phyloP scores from a whole-genome alignment of 345 rosid species.

The Euphorbia tirucalli region DNA sequence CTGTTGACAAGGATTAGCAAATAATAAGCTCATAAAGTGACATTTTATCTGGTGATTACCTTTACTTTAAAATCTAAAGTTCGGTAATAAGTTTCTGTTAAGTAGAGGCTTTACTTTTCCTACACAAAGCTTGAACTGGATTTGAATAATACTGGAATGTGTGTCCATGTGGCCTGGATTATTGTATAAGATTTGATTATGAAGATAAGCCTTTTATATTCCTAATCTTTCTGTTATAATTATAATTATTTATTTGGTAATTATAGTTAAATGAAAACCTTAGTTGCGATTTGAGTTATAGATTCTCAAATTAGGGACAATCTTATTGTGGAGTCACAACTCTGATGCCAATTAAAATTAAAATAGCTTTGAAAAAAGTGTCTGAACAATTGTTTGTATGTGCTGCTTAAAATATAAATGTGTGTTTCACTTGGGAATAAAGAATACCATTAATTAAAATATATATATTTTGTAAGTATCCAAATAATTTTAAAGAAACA shows the following conservation, averaged over 20 bases:
- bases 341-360: not conserved
- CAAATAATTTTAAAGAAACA: too few species aligned
- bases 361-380: not conserved
- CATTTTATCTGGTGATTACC: too few species aligned
- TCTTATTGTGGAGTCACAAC: not conserved
- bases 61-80: too few species aligned
- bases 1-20: too few species aligned
- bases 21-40: too few species aligned
- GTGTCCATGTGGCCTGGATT: constrained; percentile 2
- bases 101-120: too few species aligned
- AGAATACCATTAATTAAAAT: not conserved
- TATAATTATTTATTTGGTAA: not conserved
- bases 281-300: not conserved
- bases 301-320: not conserved
- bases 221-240: not conserved
- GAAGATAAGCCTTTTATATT: not conserved
- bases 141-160: not conserved
- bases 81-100: too few species aligned
- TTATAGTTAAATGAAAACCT: not conserved
- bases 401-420: too few species aligned
- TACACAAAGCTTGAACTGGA: too few species aligned
- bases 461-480: too few species aligned
- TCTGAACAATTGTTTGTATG: not conserved
- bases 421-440: too few species aligned
- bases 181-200: not conserved